phyloP scores from a whole-genome alignment of 73 alveolate genomes.

The Tetrahymena elliotti region DNA sequence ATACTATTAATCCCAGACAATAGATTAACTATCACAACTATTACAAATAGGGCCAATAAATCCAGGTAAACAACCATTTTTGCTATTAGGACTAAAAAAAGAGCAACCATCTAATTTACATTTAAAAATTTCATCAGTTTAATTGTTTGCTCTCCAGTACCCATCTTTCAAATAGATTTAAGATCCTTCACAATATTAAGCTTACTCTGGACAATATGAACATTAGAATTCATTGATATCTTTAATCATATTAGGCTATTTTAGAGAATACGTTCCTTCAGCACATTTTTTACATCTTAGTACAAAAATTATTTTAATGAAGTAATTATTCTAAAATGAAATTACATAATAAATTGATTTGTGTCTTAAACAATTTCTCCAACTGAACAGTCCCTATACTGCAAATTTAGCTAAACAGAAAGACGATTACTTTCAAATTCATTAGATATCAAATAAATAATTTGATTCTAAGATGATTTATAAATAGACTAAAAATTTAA shows the following conservation, averaged over 20 bases:
- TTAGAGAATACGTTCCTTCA: not conserved
- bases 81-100: not conserved
- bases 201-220: not conserved
- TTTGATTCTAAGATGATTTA: too few species aligned
- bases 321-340: too few species aligned
- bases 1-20: not conserved
- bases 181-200: not conserved
- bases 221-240: not conserved
- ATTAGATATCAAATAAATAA: too few species aligned
- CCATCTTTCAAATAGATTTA: not conserved
- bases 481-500: too few species aligned
- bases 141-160: not conserved
- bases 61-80: not conserved
- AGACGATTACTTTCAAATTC: too few species aligned
- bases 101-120: not conserved
- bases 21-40: not conserved
- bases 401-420: too few species aligned
- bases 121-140: not conserved
- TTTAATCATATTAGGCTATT: not conserved
- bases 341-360: not conserved
- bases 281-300: not conserved
- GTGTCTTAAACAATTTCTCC: not conserved
- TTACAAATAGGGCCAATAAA: not conserved
- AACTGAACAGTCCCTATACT: not conserved
- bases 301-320: too few species aligned